Percentiles rank a stretch among this genome's conserved stretches.
phyloP scores from a whole-genome alignment of 2,329 filamentous ascomycete genomes.

The Sporothrix luriei region DNA sequence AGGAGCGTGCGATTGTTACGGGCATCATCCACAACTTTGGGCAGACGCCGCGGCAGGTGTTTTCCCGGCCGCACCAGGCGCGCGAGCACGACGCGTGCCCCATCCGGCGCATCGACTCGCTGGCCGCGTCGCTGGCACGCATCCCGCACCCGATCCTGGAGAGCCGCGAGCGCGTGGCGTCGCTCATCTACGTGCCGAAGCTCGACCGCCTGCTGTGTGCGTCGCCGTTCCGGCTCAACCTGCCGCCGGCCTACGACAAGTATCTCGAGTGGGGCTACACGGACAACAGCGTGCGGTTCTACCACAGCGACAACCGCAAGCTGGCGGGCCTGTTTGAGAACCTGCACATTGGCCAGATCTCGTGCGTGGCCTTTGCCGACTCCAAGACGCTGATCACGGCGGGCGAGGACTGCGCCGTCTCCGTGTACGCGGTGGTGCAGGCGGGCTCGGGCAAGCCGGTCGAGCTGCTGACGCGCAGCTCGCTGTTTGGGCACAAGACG shows the following conservation, averaged over 20 bases:
- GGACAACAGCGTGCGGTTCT: conserved; percentile 86
- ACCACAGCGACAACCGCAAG: conserved; percentile 78
- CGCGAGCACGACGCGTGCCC: conserved; percentile 69
- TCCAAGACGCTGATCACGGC: conserved; percentile 89
- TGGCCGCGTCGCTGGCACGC: conserved; percentile 73
- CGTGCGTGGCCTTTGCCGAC: conserved; percentile 80
- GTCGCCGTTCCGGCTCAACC: conserved; percentile 80
- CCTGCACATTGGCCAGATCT: conserved; percentile 86
- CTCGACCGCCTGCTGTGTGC: conserved; percentile 82
- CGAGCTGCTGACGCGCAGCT: conserved; percentile 76
- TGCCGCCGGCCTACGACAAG: conserved; percentile 83
- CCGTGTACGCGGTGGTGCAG: conserved; percentile 75
- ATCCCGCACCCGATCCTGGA: conserved; percentile 76
- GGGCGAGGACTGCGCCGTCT: conserved; percentile 88
- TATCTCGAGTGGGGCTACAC: conserved; percentile 96
- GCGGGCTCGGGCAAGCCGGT: conserved; percentile 65
- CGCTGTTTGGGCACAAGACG: conserved; percentile 86
- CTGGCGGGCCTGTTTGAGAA: conserved; percentile 89
- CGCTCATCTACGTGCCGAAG: conserved; percentile 75
- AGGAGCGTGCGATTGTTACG: conserved; percentile 85
- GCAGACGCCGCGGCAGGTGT: conserved; percentile 94
- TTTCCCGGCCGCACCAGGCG: conserved; percentile 76
- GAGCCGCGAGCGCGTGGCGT: conserved; percentile 77
- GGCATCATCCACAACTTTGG: conserved; percentile 99
- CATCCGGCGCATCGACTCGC: conserved; percentile 72